These are phyloP conservation scores for Naegleria gruberi DNA, from an alignment of 208 protist species.

Conservation along the genomic window DNA sequence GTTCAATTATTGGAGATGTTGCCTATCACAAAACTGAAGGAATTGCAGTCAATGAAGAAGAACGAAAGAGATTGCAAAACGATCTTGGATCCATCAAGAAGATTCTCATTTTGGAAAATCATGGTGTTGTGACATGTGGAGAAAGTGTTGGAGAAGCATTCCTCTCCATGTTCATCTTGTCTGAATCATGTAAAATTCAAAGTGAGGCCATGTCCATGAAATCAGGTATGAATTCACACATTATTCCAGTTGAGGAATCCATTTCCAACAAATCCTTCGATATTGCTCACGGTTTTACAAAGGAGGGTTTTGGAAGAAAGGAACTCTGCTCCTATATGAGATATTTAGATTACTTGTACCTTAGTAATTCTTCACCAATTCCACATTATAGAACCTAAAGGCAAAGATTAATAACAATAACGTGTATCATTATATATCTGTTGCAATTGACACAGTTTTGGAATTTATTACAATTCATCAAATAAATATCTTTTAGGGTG, in stretches of 20 bases:
- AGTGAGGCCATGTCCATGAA: neutral
- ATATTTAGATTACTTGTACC: neutral
- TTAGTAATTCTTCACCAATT: neutral
- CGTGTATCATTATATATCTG: too few relatives aligned
- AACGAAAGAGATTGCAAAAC: neutral
- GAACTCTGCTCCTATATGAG: slow-evolving; percentile 7
- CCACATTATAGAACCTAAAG: neutral
- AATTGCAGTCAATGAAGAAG: neutral
- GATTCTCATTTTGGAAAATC: slow-evolving; percentile 4
- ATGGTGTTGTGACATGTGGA: slow-evolving; percentile 20
- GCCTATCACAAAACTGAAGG: slow-evolving; percentile 8
- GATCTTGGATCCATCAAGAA: neutral
- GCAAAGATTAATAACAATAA: too few relatives aligned
- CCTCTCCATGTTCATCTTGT: neutral
- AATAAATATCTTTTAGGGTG: too few relatives aligned
- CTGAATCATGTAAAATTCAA: slow-evolving; percentile 17
- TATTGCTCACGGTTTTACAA: neutral
- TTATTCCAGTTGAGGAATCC: neutral
- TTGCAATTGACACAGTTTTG: too few relatives aligned
- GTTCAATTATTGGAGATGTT: neutral
- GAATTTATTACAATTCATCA: too few relatives aligned
- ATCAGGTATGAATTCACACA: too few relatives aligned
- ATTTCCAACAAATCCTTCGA: neutral
- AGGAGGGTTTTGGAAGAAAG: slow-evolving; percentile 7
- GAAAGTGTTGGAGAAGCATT: neutral